Evolutionary conservation across 805 yeast species (phyloP), one percentile per base, ranked within the genome.

Genomic region (Ogataea paradorogensis): DNA sequence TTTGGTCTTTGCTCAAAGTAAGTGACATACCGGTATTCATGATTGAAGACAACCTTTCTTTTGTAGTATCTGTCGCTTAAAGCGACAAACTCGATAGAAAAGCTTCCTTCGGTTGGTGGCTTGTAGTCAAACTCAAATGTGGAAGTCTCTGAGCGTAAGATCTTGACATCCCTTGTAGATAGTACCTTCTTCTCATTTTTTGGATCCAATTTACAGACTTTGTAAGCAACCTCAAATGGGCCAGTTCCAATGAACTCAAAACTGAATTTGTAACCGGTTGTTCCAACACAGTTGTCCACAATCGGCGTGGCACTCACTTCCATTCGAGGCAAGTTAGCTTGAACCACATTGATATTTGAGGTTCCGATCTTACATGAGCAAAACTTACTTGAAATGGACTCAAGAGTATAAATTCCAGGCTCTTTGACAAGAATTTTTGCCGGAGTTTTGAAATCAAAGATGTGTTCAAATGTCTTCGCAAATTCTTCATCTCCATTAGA

Each of bases 231-330:
- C 39, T 71, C 72, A 64, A 84, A 93, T 1, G 98, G 97, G 0
- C 95, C 84, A 21, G 80, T 76, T 13, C 99, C 98, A 5, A 72
- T 62, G 42, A 90, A 69, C 35, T 82, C 85, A 46, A 87, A 88
- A 23, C 73, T 70, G 43, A 89, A 78, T 16, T 68, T 67, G 50
- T 70, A 77, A 0, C 97, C 99, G 7, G 88, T 81, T 31, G 89
- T 87, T 0, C 99, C 99, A 22, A 93, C 84, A 66, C 99, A 93
- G 34, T 83, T 77, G 53, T 91, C 98, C 18, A 78, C 69, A 2
- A 91, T 78, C 3, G 91, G 78, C 10, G 67, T 67, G 1, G 88
- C 78, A 2, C 50, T 31, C 11, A 77, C 69, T 2, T 56, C 55
- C 14, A 72, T 65, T 1, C 73, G 69, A 3, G 75, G 76, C 27